Evolutionary conservation across 371 early-diverging fungal genomes (phyloP), one percentile per base, ranked within the genome.

Genomic region (Rhizopus delemar): DNA sequence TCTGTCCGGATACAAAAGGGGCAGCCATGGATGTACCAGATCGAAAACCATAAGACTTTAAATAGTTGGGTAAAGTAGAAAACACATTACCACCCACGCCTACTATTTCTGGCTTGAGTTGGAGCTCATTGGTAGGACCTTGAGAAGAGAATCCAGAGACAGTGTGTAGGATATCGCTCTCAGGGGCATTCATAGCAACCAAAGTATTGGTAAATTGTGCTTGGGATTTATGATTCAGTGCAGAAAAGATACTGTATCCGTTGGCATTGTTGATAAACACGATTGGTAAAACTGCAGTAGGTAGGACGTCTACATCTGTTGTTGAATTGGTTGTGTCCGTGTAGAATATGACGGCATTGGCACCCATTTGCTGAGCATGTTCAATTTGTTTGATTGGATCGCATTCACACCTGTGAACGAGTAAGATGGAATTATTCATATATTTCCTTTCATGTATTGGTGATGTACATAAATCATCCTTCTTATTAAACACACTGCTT

Each of bases 11-110:
- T 12, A 86, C 68, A 63, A 86, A 90, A 3, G 91, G 89, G 28
- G 89, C 71, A 4, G 90, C 84, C 65, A 69, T 69, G 22, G 77
- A 78, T 0, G 81, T 81, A 32, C 92, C 92, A n/a, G 87, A 84
- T 41, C 78, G 52, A 16, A 84, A 75, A 0, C 80, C 82, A 65
- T 91, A 91, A 8, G 56, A 52, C 28, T 68, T 63, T 9, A 50
- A 51, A 15, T 75, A 66, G 8, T 34, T 22, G 8, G 80, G 80
- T 58, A 86, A 9, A 6, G 90, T 86, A 13, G 90, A 88, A 57
- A 86, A 86, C 41, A 90, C 82, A 57, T 80, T 74, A 8, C 85
- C 85, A 55, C 91, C 90, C 0, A 87, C 80, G n/a, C 83, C 89
- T 22, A 74, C 66, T 22, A 90, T 41, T 43, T 90, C 89, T 11